phyloP scores from a whole-genome alignment of 208 protist genomes.

The Crithidia expoeki region DNA sequence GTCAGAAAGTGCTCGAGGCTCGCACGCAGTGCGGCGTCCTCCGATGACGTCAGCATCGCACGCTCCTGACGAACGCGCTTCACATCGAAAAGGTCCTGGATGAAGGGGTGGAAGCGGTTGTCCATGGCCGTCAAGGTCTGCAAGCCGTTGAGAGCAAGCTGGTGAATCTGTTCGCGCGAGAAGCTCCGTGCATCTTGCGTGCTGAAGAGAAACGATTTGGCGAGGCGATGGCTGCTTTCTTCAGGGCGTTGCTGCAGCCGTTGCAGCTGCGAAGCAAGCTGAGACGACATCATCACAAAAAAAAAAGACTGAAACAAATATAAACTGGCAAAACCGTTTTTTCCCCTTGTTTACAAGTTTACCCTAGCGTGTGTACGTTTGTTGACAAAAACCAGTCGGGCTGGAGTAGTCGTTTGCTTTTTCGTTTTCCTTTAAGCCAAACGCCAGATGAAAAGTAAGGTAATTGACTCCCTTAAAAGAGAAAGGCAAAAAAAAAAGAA shows the following conservation, averaged over 20 bases:
- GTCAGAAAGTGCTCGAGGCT: constrained; percentile 72
- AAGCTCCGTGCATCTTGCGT: constrained; percentile 71
- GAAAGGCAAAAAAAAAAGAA: too few species aligned
- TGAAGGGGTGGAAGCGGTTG: constrained; percentile 84
- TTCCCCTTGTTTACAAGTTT: too few species aligned
- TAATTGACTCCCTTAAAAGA: neutral
- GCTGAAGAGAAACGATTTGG: constrained; percentile 83
- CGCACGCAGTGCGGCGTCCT: constrained; percentile 45
- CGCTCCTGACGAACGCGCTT: constrained; percentile 72
- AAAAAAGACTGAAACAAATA: too few species aligned
- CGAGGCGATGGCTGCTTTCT: constrained; percentile 56
- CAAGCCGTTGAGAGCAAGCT: constrained; percentile 76
- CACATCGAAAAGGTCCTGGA: constrained; percentile 67
- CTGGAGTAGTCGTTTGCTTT: too few species aligned
- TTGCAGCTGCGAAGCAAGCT: constrained; percentile 83
- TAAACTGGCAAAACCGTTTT: too few species aligned
- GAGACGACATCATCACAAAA: constrained; percentile 56
- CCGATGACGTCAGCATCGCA: constrained; percentile 45
- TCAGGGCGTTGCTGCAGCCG: constrained; percentile 73
- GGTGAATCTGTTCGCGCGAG: constrained; percentile 85
- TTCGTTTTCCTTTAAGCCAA: neutral
- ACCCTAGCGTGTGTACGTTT: too few species aligned
- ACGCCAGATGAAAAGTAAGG: too few species aligned
- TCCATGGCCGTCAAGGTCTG: constrained; percentile 77
- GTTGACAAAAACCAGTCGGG: too few species aligned